Conservation (phyloP, 192 early-diverging fungal species). For the Backusella westeae region DNA sequence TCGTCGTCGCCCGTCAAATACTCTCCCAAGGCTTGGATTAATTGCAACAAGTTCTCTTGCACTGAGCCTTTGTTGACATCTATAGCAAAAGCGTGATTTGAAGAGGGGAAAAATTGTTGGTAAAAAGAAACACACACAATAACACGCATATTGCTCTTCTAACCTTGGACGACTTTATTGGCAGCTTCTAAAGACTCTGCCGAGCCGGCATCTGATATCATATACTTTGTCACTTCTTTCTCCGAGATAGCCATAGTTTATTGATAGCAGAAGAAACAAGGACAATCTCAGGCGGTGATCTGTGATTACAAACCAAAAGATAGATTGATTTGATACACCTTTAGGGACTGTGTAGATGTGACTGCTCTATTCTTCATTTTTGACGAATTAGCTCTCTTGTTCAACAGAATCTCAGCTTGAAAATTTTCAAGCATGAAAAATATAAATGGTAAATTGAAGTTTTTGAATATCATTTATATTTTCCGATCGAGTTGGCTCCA, state of each 20-base stretch:
- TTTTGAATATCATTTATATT: too few species aligned
- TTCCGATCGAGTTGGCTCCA: too few species aligned
- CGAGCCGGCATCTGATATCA: constrained; percentile 24
- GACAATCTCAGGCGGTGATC: neutral
- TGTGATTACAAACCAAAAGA: neutral
- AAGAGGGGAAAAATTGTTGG: too few species aligned
- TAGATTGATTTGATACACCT: neutral
- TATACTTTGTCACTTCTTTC: constrained; percentile 27
- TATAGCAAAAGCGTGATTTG: neutral
- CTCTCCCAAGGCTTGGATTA: constrained; percentile 80
- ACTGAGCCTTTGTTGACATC: constrained; percentile 37
- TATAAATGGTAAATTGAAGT: too few species aligned
- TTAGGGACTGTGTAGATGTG: constrained; percentile 3
- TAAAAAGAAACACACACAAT: neutral
- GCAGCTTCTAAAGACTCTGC: constrained; percentile 10
- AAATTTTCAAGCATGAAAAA: neutral
- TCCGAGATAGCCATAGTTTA: constrained; percentile 6
- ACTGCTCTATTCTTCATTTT: neutral
- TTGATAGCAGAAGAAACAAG: neutral
- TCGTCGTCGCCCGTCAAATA: constrained; percentile 80
- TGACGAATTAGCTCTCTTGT: neutral
- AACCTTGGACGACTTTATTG: constrained; percentile 9
- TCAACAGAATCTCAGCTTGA: neutral
- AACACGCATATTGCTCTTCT: neutral
- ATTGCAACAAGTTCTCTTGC: constrained; percentile 60